Conservation (phyloP, 176 grass and related monocot species). For the Carex scoparia region DNA sequence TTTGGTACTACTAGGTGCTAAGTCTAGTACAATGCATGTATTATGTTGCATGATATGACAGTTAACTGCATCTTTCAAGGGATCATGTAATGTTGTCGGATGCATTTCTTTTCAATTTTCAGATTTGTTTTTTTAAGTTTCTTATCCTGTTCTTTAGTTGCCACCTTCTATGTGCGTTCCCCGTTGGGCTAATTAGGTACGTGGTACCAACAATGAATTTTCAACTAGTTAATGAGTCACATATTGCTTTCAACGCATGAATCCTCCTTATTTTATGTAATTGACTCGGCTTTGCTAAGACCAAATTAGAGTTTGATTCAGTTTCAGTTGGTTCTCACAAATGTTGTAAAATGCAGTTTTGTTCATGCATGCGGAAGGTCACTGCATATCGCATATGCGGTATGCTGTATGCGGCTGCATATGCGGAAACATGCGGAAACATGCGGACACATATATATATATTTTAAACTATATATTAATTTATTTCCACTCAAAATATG, state of each 20-base stretch:
- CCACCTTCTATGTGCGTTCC: not conserved
- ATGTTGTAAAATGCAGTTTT: too few relatives aligned
- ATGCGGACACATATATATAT: too few relatives aligned
- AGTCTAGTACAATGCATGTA: not conserved
- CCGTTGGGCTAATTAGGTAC: conserved; percentile 6
- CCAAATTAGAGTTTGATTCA: not conserved
- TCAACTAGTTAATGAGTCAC: not conserved
- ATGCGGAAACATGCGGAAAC: too few relatives aligned
- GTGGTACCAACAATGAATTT: not conserved
- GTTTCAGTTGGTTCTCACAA: too few relatives aligned
- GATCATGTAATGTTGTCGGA: not conserved
- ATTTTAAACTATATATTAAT: too few relatives aligned
- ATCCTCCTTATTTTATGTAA: not conserved
- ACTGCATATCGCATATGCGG: too few relatives aligned
- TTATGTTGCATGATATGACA: not conserved
- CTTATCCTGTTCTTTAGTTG: not conserved
- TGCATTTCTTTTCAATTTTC: conserved; percentile 7
- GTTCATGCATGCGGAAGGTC: too few relatives aligned
- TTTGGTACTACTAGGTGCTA: not conserved
- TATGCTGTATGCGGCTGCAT: too few relatives aligned
- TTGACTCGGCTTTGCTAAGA: not conserved
- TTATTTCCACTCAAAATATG: too few relatives aligned
- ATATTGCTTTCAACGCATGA: not conserved
- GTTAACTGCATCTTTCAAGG: not conserved
- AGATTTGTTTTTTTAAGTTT: not conserved